Percentiles rank a stretch among this genome's conserved stretches.
These are phyloP conservation scores for Pseudogymnoascus sp. DNA, from an alignment of 2,329 filamentous ascomycete species.

Conservation along the genomic window DNA sequence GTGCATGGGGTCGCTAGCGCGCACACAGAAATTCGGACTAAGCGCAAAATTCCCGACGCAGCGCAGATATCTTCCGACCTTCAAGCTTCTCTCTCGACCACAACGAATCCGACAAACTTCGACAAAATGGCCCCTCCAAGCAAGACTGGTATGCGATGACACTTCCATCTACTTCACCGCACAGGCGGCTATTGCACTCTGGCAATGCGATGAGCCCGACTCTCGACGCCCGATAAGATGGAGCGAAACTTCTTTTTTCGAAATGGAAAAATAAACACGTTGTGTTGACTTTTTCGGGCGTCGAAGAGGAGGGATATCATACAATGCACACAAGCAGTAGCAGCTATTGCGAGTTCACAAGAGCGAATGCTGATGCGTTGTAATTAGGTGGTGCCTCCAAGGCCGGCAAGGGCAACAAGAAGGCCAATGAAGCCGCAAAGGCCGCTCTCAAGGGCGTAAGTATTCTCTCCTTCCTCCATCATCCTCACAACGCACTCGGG, in stretches of 20 bases:
- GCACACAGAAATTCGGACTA: slow-evolving; percentile 6
- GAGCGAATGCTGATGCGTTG: slow-evolving; percentile 66
- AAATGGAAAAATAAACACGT: slow-evolving; percentile 7
- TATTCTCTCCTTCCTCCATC: slow-evolving; percentile 36
- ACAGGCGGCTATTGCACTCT: slow-evolving; percentile 10
- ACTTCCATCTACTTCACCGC: background rate
- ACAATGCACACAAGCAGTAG: slow-evolving; percentile 49
- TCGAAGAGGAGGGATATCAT: slow-evolving; percentile 14
- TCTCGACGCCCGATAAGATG: slow-evolving; percentile 6
- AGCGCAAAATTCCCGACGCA: background rate
- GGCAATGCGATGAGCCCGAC: slow-evolving; percentile 17
- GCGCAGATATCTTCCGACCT: slow-evolving; percentile 2
- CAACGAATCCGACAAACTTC: slow-evolving; percentile 11
- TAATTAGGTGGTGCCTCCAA: slow-evolving; percentile 47
- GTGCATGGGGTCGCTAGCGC: slow-evolving; percentile 2
- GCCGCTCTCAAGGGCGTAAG: slow-evolving; percentile 92
- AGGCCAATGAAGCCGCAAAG: slow-evolving; percentile 92
- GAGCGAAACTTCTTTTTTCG: slow-evolving; percentile 12
- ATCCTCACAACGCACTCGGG: slow-evolving; percentile 28
- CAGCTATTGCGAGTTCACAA: slow-evolving; percentile 70
- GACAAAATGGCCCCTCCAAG: slow-evolving; percentile 11
- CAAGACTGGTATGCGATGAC: slow-evolving; percentile 29
- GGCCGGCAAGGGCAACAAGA: slow-evolving; percentile 62
- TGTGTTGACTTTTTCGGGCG: slow-evolving; percentile 1
- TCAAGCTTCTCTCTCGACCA: slow-evolving; percentile 7